Base-by-base conservation (phyloP, 2,329 filamentous ascomycete species). In the Trichoderma sp. region DNA sequence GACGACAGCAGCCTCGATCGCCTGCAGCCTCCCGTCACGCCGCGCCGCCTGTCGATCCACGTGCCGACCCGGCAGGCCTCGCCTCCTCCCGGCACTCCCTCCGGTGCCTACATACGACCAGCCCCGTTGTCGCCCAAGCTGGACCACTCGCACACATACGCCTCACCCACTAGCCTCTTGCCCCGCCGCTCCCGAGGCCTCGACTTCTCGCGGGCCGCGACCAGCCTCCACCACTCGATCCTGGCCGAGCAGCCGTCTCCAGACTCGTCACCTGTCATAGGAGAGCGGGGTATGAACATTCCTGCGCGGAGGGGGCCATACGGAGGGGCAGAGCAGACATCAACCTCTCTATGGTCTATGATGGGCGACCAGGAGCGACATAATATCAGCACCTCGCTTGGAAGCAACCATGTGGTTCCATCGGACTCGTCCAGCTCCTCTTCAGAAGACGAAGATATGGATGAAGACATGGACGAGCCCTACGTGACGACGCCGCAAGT, bases 141-240 rank as follows among this genome's bases (percentile, higher is more conserved):
- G 72, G 94, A 97, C 79, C 87, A 92, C 68, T 91, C 91, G 24
- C 92, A 94, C 73, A 93, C 90, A 59, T 97, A 96, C 82, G 91
- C 92, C 53, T 95, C 93, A 1, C 94, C 94, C 2, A 91, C 92
- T 31, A 96, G 94, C 66, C 92, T 97, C 58, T 86, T 98, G 8
- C 95, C 95, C 21, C 89, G 95, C 72, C 90, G 94, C 71, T 97
- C 94, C 35, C 89, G 95, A 68, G 95, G 95, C 55, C 85, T 97
- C 71, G 95, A 98, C 81, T 98, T 97, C 79, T 95, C 95, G 52
- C 88, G 95, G 73, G 94, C 94, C 13, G 96, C 93, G 71, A 97
- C 95, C 13, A 97, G 94, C 77, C 85, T 99, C 27, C 96, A 98
- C 81, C 96, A 98, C 80, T 97, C 95, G 19, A 98, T 92, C 0